Evolutionary conservation across 164 flowering plant genomes (phyloP), one percentile per base, ranked within the genome.

Genomic region (Dillenia suffruticosa): DNA sequence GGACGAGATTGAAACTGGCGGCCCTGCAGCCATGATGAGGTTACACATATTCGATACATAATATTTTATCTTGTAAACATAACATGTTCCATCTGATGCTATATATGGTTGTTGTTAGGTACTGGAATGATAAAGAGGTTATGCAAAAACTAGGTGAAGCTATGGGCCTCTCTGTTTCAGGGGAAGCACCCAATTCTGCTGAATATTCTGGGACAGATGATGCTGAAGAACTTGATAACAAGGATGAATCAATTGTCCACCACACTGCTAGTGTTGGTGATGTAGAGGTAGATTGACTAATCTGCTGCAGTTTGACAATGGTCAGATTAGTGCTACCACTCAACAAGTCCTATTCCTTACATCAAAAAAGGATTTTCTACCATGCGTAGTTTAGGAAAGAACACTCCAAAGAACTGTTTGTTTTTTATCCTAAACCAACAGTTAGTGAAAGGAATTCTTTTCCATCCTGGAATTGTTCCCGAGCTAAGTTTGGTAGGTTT

Each of bases 101-200:
- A 16, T 19, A 13, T 52, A 8, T 13, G n/a, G 10, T 52, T 64
- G 46, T 40, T 56, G 6, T 51, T 66, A 93, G 97, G 84, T 93
- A 93, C 70, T 90, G 96, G 98, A 93, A 93, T 80, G 98, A 93
- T 70, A 86, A 87, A 67, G 98, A 90, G 8, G 96, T 93, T 53
- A 75, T 93, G 51, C 76, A 77, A 59, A 93, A 90, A 75, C 63
- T 92, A 66, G 97, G 98, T 12, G 92, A 92, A 77, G 97, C 97
- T 43, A 91, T 91, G 95, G 97, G 98, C 57, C 77, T 87, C 65
- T 84, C 89, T 12, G 83, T 68, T 71, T 9, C 82, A 16, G 91
- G 82, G 32, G 96, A 89, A 58, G 77, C 75, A 51, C 76, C 82
- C 10, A 62, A 84, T 65, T 77, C 90, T 62, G 72, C 86, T 70